Evolutionary conservation across 768 basidiomycete species (phyloP), one percentile per base, ranked within the genome.

Genomic region (Lentinula boryana): DNA sequence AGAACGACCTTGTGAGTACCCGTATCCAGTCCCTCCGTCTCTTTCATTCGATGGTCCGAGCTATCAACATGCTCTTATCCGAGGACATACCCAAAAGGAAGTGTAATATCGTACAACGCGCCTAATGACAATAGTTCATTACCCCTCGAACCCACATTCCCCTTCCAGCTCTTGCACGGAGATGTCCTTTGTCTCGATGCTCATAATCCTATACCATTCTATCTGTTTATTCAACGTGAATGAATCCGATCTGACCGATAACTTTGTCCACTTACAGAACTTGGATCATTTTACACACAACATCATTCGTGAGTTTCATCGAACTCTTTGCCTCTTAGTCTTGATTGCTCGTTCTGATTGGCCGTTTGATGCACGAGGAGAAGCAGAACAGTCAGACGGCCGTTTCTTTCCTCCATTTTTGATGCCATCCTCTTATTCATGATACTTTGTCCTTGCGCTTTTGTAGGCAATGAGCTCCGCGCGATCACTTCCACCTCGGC

Each of bases 231-330:
- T 33, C 21, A 13, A 35, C 21, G 16, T 31, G 33, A 32, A 40
- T 10, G 44, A 18, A 50, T 46, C 54, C 53, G 53, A 48, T 58
- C 55, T 41, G 46, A 55, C 61, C 55, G 50, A 62, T 48, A 50
- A 32, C 44, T 18, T 48, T 41, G 10, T 43, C 12, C 8, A n/a
- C 13, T 31, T 40, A 41, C 65, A 82, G 82, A 85, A 87, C 69
- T 76, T 88, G 65, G 87, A 89, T 66, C 84, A 88, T 69, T 88
- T 87, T 71, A 88, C 87, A 31, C 76, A 82, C 56, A 83, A 82
- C 66, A 85, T 88, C 68, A 87, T 88, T 64, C 80, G 85, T 81
- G 68, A 65, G 78, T 64, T 38, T 38, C 38, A 32, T 35, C 52
- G 27, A 23, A 56, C 5, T 49, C 56, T 51, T 56, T 50, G 38